Percentiles rank a stretch among this genome's conserved stretches.
phyloP scores from a whole-genome alignment of 2,329 filamentous ascomycete genomes.

The Alternaria postmessia region DNA sequence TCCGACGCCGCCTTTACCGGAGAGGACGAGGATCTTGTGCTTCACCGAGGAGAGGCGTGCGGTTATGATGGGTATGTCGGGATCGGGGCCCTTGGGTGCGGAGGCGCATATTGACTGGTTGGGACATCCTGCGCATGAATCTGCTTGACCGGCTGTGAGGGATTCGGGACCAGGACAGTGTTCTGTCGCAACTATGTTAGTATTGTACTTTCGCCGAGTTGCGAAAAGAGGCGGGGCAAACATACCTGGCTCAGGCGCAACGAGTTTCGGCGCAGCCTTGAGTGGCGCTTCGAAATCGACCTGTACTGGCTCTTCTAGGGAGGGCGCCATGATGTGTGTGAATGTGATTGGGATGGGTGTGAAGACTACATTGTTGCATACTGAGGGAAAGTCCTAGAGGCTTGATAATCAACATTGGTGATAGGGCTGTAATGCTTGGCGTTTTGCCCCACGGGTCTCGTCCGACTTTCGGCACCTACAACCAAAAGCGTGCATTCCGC shows the following conservation, averaged over 20 bases:
- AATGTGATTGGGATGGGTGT: slow-evolving; percentile 13
- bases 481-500: slow-evolving; percentile 4
- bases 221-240: slow-evolving; percentile 24
- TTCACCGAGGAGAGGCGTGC: slow-evolving; percentile 80
- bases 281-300: slow-evolving; percentile 79
- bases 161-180: slow-evolving; percentile 94
- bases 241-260: slow-evolving; percentile 85
- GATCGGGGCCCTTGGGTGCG: slow-evolving; percentile 92
- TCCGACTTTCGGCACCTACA: slow-evolving; percentile 32
- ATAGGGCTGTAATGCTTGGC: slow-evolving; percentile 38
- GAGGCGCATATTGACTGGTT: slow-evolving; percentile 96
- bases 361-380: slow-evolving; percentile 32
- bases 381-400: slow-evolving; percentile 28
- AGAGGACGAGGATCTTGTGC: slow-evolving; percentile 92
- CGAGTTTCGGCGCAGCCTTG: slow-evolving; percentile 80
- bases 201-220: not conserved
- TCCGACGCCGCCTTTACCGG: slow-evolving; percentile 94
- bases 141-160: slow-evolving; percentile 69
- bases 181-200: slow-evolving; percentile 58
- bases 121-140: slow-evolving; percentile 92
- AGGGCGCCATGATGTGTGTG: slow-evolving; percentile 73
- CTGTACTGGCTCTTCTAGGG: slow-evolving; percentile 72
- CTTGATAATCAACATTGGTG: slow-evolving; percentile 45
- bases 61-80: slow-evolving; percentile 89
- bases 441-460: slow-evolving; percentile 34